Percentiles rank a stretch among this genome's conserved stretches.
Conservation (phyloP, 345 rosid genomes). For the Dovyalis caffra region DNA sequence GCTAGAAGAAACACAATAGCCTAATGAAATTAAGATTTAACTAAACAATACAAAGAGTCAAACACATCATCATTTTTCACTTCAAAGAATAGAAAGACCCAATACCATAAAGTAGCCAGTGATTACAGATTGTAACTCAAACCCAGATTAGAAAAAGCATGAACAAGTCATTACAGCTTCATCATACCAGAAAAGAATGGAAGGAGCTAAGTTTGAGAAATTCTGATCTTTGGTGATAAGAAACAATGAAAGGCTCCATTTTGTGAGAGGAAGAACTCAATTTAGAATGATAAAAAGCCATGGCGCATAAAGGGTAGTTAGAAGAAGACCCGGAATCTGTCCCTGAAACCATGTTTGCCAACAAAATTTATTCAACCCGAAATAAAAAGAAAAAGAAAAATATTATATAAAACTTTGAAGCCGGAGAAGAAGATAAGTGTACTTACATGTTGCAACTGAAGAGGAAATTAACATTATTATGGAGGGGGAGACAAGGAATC, state of each 20-base stretch:
- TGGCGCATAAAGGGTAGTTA: not conserved
- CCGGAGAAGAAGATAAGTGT: not conserved
- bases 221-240: slow-evolving; percentile 15
- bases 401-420: not conserved
- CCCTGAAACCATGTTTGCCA: not conserved
- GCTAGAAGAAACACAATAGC: not conserved
- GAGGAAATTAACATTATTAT: not conserved
- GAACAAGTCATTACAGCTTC: not conserved
- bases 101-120: not conserved
- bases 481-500: not conserved
- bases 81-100: not conserved
- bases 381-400: not conserved
- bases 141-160: not conserved
- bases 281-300: slow-evolving; percentile 23
- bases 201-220: slow-evolving; percentile 36
- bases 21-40: not conserved
- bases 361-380: not conserved
- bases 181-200: slow-evolving; percentile 48
- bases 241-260: slow-evolving; percentile 30
- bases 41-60: not conserved
- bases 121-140: not conserved
- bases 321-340: slow-evolving; percentile 1
- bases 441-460: not conserved
- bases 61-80: not conserved
- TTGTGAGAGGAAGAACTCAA: slow-evolving; percentile 17